These are phyloP conservation scores for Pseudogymnoascus destructans DNA, from an alignment of 2,329 filamentous ascomycete species.

Conservation along the genomic window DNA sequence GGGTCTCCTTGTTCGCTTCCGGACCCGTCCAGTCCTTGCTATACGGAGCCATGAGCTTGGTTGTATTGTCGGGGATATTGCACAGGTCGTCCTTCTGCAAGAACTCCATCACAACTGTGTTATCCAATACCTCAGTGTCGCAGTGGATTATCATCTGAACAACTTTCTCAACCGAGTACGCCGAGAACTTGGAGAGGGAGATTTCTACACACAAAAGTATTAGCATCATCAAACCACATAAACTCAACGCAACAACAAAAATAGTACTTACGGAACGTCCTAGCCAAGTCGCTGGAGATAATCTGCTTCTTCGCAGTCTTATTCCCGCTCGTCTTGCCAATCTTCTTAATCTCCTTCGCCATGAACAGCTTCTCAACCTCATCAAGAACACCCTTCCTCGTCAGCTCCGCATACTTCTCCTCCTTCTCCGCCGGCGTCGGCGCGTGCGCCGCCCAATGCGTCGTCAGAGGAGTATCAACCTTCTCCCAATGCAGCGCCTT, in stretches of 20 bases:
- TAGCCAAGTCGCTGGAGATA: constrained; percentile 79
- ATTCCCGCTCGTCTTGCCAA: constrained; percentile 52
- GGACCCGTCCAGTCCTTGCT: constrained; percentile 93
- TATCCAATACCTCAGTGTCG: constrained; percentile 77
- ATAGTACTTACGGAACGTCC: constrained; percentile 56
- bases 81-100: constrained; percentile 84
- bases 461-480: constrained; percentile 81
- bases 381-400: constrained; percentile 86
- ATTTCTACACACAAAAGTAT: constrained; percentile 43
- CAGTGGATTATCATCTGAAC: constrained; percentile 93
- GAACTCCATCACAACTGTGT: constrained; percentile 91
- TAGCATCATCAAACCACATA: constrained; percentile 12
- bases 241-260: not conserved
- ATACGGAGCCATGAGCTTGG: constrained; percentile 88
- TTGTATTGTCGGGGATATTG: constrained; percentile 78
- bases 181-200: constrained; percentile 85
- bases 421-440: constrained; percentile 82
- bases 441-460: constrained; percentile 81
- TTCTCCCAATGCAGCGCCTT: constrained; percentile 99
- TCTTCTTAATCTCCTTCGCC: constrained; percentile 87
- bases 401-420: constrained; percentile 89
- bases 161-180: constrained; percentile 68
- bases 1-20: constrained; percentile 60
- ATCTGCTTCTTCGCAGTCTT: constrained; percentile 96
- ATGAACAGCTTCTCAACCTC: constrained; percentile 96